These are phyloP conservation scores for Madurella fahalii DNA, from an alignment of 2,329 filamentous ascomycete species.

Conservation along the genomic window DNA sequence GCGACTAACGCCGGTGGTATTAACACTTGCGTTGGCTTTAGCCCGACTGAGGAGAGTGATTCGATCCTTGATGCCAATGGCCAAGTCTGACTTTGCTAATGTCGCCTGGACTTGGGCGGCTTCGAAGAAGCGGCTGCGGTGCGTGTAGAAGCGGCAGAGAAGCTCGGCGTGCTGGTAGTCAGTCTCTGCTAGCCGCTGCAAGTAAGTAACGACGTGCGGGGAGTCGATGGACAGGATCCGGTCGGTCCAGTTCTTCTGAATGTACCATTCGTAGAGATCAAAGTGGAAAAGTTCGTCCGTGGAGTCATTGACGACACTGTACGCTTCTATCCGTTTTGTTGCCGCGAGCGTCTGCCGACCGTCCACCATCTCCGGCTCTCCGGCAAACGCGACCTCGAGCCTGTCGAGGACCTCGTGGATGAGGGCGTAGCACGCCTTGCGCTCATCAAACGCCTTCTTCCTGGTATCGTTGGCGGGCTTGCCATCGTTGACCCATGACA, in stretches of 20 bases:
- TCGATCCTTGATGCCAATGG: constrained; percentile 73
- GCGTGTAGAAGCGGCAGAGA: constrained; percentile 87
- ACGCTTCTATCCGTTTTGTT: constrained; percentile 81
- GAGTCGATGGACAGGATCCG: constrained; percentile 82
- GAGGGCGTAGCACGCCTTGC: constrained; percentile 80
- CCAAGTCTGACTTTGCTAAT: constrained; percentile 78
- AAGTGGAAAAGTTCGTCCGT: constrained; percentile 93
- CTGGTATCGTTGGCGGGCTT: constrained; percentile 69
- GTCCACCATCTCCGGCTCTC: constrained; percentile 70
- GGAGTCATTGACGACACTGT: constrained; percentile 82
- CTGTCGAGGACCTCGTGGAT: constrained; percentile 75
- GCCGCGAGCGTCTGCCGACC: constrained; percentile 71
- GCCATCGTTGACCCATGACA: constrained; percentile 84
- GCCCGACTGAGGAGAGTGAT: constrained; percentile 88
- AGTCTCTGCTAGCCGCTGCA: constrained; percentile 68
- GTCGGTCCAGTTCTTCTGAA: constrained; percentile 77
- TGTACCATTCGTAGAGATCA: constrained; percentile 97
- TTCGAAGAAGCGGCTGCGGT: constrained; percentile 76
- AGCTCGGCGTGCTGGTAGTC: constrained; percentile 80
- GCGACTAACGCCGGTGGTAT: constrained; percentile 69
- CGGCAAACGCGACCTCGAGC: constrained; percentile 67
- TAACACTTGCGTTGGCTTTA: constrained; percentile 85
- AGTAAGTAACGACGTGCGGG: constrained; percentile 79
- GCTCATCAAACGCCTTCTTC: constrained; percentile 60
- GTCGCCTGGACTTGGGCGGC: constrained; percentile 82